phyloP scores from a whole-genome alignment of 768 basidiomycete genomes.

The Tylopilus cervinicoccineus region DNA sequence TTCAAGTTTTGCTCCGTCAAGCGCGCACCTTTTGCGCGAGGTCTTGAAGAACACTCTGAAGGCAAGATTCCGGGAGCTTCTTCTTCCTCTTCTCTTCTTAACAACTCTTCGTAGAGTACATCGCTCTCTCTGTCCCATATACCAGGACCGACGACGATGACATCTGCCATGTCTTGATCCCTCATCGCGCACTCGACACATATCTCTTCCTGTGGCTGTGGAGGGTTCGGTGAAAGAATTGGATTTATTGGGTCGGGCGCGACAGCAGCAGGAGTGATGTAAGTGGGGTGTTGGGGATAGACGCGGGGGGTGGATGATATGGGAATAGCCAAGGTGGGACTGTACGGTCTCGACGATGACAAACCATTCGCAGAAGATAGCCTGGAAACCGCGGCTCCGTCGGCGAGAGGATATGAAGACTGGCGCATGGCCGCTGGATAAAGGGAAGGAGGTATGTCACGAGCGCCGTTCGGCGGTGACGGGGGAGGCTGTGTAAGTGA shows the following conservation, averaged over 20 bases:
- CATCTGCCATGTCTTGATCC: conserved; percentile 96
- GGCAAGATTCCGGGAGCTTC: conserved; percentile 45
- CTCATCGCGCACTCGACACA: conserved; percentile 99
- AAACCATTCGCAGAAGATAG: conserved; percentile 51
- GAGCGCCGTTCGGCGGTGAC: conserved; percentile 18
- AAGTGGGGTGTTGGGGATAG: conserved; percentile 73
- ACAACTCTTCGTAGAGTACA: conserved; percentile 70
- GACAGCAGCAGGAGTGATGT: conserved; percentile 53
- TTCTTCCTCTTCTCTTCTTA: conserved; percentile 68
- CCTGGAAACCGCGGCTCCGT: conserved; percentile 31
- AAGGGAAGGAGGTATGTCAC: conserved; percentile 31
- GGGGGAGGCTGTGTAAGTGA: conserved; percentile 21
- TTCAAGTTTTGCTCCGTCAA: conserved; percentile 77
- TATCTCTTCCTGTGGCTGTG: conserved; percentile 65
- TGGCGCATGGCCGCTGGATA: conserved; percentile 45
- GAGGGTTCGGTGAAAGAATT: conserved; percentile 54
- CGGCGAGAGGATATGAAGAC: conserved; percentile 39
- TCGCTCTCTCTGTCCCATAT: conserved; percentile 94
- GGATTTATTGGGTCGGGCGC: conserved; percentile 57
- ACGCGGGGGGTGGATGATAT: conserved; percentile 65
- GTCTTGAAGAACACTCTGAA: conserved; percentile 53
- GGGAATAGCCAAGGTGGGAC: conserved; percentile 39
- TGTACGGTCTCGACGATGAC: conserved; percentile 54
- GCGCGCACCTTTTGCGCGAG: conserved; percentile 60
- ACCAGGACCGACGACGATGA: conserved; percentile 80